Conservation (phyloP, 2,329 filamentous ascomycete species). For the Aureobasidium lini region DNA sequence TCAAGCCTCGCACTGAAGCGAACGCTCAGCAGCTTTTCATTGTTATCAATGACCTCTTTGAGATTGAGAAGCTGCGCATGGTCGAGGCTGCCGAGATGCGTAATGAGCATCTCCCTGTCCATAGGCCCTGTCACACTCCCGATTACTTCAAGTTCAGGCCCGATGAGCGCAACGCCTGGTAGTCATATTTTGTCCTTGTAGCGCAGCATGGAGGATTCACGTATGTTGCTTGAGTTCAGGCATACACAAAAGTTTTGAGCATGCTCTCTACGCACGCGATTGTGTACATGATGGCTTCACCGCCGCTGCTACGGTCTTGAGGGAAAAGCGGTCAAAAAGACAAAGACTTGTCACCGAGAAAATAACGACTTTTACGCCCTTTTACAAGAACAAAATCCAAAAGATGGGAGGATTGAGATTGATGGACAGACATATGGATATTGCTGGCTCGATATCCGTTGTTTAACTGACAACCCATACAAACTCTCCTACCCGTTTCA, state of each 20-base stretch:
- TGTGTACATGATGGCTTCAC: too few species aligned
- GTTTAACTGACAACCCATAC: too few species aligned
- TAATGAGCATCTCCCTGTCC: neutral
- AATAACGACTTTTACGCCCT: too few species aligned
- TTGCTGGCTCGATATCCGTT: neutral
- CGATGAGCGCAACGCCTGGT: neutral
- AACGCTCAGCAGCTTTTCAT: conserved; percentile 8
- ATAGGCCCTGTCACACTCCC: neutral
- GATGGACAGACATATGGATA: neutral
- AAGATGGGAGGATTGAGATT: too few species aligned
- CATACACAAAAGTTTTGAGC: neutral
- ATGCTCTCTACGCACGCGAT: too few species aligned
- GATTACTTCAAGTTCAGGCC: conserved; percentile 8
- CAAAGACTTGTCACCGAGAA: too few species aligned
- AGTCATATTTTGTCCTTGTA: neutral
- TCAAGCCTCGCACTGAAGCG: neutral
- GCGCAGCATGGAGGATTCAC: neutral
- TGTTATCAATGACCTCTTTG: conserved; percentile 5
- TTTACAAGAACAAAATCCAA: too few species aligned
- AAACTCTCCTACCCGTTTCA: neutral
- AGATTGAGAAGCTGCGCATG: conserved; percentile 3
- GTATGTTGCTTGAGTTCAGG: neutral
- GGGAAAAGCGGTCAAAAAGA: too few species aligned
- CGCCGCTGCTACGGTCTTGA: too few species aligned
- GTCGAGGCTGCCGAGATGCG: neutral